Base-by-base conservation (phyloP, 768 basidiomycete species). In the Amanita molliuscula region DNA sequence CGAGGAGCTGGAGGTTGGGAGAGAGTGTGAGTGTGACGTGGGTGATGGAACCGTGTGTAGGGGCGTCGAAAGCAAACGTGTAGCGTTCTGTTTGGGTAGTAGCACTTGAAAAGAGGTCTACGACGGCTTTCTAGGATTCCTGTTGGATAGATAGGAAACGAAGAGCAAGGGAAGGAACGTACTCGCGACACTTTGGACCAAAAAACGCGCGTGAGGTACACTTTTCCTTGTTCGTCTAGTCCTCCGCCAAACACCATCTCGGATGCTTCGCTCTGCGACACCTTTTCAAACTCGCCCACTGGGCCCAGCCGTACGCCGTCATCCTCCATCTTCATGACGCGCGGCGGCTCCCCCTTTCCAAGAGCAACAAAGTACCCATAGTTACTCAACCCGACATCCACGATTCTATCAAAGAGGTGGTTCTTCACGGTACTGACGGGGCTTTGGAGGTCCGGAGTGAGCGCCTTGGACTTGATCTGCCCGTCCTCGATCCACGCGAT, bases 41-140 rank as follows among this genome's bases (percentile, higher is more conserved):
- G 36, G 60, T 65, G 42, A 95, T 77, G 11, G 78, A 71, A 18
- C 91, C 91, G 55, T 92, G 78, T 15, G 66, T 66, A 8, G 60
- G 58, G 6, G 83, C 77, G 52, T 88, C 76, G 61, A 88, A 90
- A 1, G 76, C 67, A 58, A 92, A 80, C 0, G 70, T 67, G 54
- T 76, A 78, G 13, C 75, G 74, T 61, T 43, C 73, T 63, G 71
- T 79, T 51, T 69, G 67, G 16, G 65, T 67, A 4, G 78, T 66
- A 44, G 76, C 68, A 31, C 73, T 67, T 2, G 76, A 71, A 41
- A 75, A 77, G 1, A 81, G 62, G 37, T 88, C 77, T 3, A 75
- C 67, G 25, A 70, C 66, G 0, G 71, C 78, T 68, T 72, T 68
- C 87, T 88, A 51, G 2, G 35, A 9, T 28, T 35, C 33, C 16